phyloP scores from a whole-genome alignment of 768 basidiomycete species.

The Clitopilus passeckerianus region DNA sequence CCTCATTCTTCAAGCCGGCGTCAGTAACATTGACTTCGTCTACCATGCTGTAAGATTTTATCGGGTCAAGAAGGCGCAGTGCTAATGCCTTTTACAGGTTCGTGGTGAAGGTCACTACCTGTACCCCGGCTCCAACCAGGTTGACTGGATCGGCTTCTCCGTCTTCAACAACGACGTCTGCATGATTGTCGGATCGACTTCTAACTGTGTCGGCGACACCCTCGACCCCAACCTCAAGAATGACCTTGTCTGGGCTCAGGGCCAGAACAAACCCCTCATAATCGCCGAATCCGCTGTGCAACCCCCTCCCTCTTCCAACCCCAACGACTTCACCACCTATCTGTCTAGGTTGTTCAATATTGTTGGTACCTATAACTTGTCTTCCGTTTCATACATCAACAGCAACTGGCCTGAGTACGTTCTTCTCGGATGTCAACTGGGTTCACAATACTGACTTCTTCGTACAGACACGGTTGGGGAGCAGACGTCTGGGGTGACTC shows the following conservation, averaged over 20 bases:
- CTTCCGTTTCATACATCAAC: not conserved
- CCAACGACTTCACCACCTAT: not conserved
- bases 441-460: not conserved
- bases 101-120: not conserved
- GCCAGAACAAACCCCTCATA: not conserved
- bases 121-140: not conserved
- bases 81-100: not conserved
- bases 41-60: not conserved
- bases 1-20: not conserved
- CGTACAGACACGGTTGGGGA: not conserved
- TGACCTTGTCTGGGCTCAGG: not conserved
- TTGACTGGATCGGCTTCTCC: not conserved
- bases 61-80: not conserved
- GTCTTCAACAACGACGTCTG: not conserved
- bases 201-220: not conserved
- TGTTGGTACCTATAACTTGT: not conserved
- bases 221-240: not conserved
- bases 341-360: not conserved
- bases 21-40: not conserved
- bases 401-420: not conserved
- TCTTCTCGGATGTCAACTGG: not conserved
- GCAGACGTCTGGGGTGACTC: not conserved
- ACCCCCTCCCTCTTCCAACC: not conserved
- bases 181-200: not conserved
- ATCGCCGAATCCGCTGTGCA: not conserved